A percentile compares a stretch with the other conserved stretches of the same genome.
Conservation (phyloP, 75 land plant species). For the Cupressus sempervirens region DNA sequence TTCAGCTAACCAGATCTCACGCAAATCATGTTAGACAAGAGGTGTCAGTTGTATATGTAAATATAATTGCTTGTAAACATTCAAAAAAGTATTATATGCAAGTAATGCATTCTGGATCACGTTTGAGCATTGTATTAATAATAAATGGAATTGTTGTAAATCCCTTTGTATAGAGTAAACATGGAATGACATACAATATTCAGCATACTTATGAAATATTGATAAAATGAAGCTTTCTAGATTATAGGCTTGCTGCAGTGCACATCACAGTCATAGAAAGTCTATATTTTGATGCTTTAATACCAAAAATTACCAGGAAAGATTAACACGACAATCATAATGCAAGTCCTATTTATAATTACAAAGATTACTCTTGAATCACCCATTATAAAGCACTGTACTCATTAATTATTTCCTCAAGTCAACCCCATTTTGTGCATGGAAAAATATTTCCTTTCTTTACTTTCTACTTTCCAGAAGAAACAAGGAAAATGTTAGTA, state of each 20-base stretch:
- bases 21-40: neutral
- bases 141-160: neutral
- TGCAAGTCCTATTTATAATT: neutral
- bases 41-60: neutral
- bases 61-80: neutral
- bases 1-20: neutral
- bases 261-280: too few species aligned
- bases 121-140: neutral
- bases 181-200: neutral
- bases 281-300: neutral
- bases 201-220: neutral
- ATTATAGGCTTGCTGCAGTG: neutral
- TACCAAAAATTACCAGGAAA: neutral
- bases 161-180: neutral
- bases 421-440: neutral
- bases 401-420: too few species aligned
- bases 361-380: neutral
- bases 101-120: neutral
- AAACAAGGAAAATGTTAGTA: neutral
- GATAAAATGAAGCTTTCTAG: neutral
- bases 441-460: neutral
- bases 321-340: neutral
- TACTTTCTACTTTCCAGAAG: neutral
- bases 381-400: neutral
- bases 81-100: neutral